Conservation (phyloP, 2,329 filamentous ascomycete species). For the Drechslera avenae region DNA sequence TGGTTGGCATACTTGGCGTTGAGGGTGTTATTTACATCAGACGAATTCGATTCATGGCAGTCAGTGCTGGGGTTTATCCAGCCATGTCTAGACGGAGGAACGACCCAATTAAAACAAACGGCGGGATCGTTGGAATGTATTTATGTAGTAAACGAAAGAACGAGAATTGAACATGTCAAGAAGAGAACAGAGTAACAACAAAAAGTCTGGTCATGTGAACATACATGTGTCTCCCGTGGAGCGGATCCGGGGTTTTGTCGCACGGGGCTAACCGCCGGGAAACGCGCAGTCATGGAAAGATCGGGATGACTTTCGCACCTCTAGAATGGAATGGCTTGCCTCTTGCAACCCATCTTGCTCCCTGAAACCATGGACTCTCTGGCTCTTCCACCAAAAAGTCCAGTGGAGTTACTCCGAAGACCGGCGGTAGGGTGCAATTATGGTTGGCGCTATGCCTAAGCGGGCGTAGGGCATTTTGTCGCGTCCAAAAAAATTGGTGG, state of each 20-base stretch:
- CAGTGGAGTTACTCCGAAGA: conserved; percentile 29
- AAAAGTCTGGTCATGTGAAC: too few relatives aligned
- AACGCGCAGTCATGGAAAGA: conserved; percentile 5
- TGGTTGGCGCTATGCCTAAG: conserved; percentile 22
- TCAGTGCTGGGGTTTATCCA: conserved; percentile 7
- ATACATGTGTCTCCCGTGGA: neutral
- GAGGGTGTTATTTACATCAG: conserved; percentile 22
- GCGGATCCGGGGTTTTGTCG: conserved; percentile 18
- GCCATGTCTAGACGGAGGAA: conserved; percentile 12
- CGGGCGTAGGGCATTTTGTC: conserved; percentile 24
- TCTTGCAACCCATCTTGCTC: neutral
- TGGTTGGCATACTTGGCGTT: conserved; percentile 43
- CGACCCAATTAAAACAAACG: conserved; percentile 21
- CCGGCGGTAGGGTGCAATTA: conserved; percentile 19
- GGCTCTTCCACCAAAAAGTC: neutral
- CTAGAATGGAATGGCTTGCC: conserved; percentile 3
- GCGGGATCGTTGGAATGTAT: conserved; percentile 28
- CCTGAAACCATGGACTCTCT: neutral
- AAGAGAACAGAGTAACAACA: too few relatives aligned
- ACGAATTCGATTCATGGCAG: conserved; percentile 15
- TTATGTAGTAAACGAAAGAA: conserved; percentile 36
- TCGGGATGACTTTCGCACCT: conserved; percentile 3
- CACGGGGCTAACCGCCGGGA: conserved; percentile 19
- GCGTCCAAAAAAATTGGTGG: conserved; percentile 37
- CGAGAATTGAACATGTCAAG: conserved; percentile 24